A percentile compares a stretch with the other conserved stretches of the same genome.
Evolutionary conservation across 2,329 filamentous ascomycete genomes (phyloP).

Genomic region (Fusarium multiceps): DNA sequence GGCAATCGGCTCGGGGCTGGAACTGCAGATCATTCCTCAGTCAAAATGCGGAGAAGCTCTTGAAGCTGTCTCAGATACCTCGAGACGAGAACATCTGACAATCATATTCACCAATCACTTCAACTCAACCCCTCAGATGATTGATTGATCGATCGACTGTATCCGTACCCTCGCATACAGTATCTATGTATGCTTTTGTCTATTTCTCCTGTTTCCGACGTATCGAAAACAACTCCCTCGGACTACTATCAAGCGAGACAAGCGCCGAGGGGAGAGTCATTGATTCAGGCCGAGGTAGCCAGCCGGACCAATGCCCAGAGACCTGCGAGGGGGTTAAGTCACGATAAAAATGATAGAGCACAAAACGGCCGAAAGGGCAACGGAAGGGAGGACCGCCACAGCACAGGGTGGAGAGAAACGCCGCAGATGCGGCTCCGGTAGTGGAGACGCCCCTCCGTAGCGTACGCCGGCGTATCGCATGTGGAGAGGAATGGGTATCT

Average conservation of each 20-base stretch:
- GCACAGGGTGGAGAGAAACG: slow-evolving; percentile 19
- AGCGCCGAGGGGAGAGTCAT: slow-evolving; percentile 12
- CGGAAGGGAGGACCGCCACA: slow-evolving; percentile 19
- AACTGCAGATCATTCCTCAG: slow-evolving; percentile 31
- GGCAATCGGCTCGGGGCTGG: slow-evolving; percentile 6
- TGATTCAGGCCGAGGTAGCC: slow-evolving; percentile 7
- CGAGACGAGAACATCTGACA: slow-evolving; percentile 21
- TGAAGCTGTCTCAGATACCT: slow-evolving; percentile 27
- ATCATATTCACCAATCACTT: slow-evolving; percentile 15
- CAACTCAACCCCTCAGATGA: slow-evolving; percentile 6
- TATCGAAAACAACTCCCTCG: slow-evolving; percentile 21
- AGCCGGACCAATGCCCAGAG: slow-evolving; percentile 11
- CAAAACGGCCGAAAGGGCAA: slow-evolving; percentile 14
- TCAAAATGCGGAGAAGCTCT: slow-evolving; percentile 34
- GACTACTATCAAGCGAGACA: slow-evolving; percentile 15
- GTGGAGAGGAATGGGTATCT: slow-evolving; percentile 13
- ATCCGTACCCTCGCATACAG: slow-evolving; percentile 14
- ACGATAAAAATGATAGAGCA: slow-evolving; percentile 1
- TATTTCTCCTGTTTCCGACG: slow-evolving; percentile 21
- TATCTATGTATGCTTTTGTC: not conserved
- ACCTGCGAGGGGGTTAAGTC: slow-evolving; percentile 14
- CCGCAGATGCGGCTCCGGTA: slow-evolving; percentile 32
- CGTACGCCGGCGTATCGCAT: slow-evolving; percentile 8
- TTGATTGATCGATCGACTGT: not conserved
- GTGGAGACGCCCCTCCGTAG: slow-evolving; percentile 16